These are phyloP conservation scores for Filobasidium uniguttulatum DNA, from an alignment of 1,284 basidiomycete genomes.

Conservation along the genomic window DNA sequence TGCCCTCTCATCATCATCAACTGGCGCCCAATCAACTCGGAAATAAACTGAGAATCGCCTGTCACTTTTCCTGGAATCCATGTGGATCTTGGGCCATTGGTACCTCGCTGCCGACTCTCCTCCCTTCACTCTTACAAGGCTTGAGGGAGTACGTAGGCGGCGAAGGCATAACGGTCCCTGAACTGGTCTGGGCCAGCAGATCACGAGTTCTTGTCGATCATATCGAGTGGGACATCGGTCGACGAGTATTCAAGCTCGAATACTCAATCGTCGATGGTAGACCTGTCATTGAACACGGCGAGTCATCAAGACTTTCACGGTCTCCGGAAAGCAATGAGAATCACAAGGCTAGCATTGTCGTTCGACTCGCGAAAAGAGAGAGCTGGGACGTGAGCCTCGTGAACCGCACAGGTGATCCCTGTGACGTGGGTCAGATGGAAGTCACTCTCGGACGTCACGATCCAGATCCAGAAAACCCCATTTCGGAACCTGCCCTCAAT, in stretches of 20 bases:
- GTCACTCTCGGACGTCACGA: no score
- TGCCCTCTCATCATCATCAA: constrained; percentile 16
- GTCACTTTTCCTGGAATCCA: constrained; percentile 95
- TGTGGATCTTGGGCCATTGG: constrained; percentile 71
- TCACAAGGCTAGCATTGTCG: neutral
- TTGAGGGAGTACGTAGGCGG: neutral
- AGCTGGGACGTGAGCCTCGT: constrained; percentile 9
- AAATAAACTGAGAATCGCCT: constrained; percentile 56
- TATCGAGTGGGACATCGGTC: constrained; percentile 1
- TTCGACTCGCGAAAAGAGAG: constrained; percentile 1
- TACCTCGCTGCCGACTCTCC: constrained; percentile 49
- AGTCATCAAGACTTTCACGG: neutral
- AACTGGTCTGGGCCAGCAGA: constrained; percentile 2
- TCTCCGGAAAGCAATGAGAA: neutral
- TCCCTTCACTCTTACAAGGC: constrained; percentile 27
- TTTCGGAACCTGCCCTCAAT: no score
- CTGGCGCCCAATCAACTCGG: constrained; percentile 24
- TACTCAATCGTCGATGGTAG: constrained; percentile 5
- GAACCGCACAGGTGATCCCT: neutral
- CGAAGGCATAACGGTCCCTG: neutral
- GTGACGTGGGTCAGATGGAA: neutral
- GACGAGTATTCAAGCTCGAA: neutral
- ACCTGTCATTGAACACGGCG: neutral
- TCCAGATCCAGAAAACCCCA: no score
- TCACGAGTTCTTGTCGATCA: constrained; percentile 2